These are phyloP conservation scores for Verbascum thapsus DNA, from an alignment of 257 asterid species.

Conservation along the genomic window DNA sequence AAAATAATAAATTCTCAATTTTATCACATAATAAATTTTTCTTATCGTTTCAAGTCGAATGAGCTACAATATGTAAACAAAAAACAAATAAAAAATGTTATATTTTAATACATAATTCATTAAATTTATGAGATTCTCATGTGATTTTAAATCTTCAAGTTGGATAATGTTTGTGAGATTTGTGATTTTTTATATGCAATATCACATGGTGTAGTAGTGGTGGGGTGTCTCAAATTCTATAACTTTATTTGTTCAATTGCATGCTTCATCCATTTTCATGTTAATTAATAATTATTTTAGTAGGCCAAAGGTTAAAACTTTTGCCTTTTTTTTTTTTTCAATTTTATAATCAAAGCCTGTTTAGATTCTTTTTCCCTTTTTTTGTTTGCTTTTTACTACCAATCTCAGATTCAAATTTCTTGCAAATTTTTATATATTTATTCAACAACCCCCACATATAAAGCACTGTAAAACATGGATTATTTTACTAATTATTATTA, in stretches of 20 bases:
- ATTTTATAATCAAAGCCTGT: slow-evolving; percentile 42
- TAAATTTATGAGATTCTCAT: slow-evolving; percentile 30
- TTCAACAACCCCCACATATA: slow-evolving; percentile 47
- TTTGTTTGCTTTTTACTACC: slow-evolving; percentile 32
- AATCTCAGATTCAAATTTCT: slow-evolving; percentile 38
- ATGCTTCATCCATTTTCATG: slow-evolving; percentile 34
- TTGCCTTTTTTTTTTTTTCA: slow-evolving; percentile 29
- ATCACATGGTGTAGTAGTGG: slow-evolving; percentile 43
- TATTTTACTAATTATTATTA: slow-evolving; percentile 25
- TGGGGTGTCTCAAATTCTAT: slow-evolving; percentile 33
- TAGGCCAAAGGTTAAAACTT: slow-evolving; percentile 27
- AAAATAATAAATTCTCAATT: no score
- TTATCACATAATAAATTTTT: no score
- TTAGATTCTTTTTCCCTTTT: slow-evolving; percentile 30
- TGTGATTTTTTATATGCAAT: slow-evolving; percentile 31
- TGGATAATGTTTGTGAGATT: slow-evolving; percentile 31
- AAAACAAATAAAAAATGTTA: slow-evolving; percentile 16
- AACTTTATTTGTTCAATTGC: slow-evolving; percentile 35
- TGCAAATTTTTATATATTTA: slow-evolving; percentile 18
- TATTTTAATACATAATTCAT: slow-evolving; percentile 25
- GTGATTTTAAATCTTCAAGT: slow-evolving; percentile 42
- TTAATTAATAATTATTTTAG: slow-evolving; percentile 16
- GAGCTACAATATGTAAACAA: no score
- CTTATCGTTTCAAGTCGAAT: no score
- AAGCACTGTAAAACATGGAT: slow-evolving; percentile 30